Conservation (phyloP, 306 rosid genomes). For the Nissolia schottii region DNA sequence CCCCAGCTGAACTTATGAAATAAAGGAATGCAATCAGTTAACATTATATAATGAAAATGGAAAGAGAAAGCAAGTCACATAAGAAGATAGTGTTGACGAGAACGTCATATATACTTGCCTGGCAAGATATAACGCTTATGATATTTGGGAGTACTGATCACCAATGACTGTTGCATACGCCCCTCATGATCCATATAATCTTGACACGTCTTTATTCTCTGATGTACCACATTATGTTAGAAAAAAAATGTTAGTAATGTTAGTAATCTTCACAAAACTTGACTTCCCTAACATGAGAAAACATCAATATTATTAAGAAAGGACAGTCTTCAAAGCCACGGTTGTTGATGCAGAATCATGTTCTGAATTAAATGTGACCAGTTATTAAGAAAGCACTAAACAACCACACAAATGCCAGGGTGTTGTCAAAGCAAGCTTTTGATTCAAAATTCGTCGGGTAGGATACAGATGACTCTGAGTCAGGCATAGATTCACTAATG, state of each 20-base stretch:
- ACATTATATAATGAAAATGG: slow-evolving; percentile 1
- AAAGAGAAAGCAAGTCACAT: not conserved
- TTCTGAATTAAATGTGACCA: not conserved
- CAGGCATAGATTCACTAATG: not conserved
- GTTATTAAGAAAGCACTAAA: not conserved
- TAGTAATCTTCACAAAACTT: slow-evolving; percentile 1
- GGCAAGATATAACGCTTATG: slow-evolving; percentile 86
- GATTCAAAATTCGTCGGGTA: not conserved
- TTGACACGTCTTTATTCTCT: slow-evolving; percentile 90
- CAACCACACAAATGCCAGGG: slow-evolving; percentile 4
- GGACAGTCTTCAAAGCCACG: slow-evolving; percentile 4
- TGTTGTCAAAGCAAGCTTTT: not conserved
- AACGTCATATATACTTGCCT: slow-evolving; percentile 47
- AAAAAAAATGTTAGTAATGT: slow-evolving; percentile 8
- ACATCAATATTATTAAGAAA: slow-evolving; percentile 10
- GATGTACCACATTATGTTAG: slow-evolving; percentile 11
- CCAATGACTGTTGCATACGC: slow-evolving; percentile 69
- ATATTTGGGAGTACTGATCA: slow-evolving; percentile 82
- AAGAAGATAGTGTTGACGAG: not conserved
- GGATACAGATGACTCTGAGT: not conserved
- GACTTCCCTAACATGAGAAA: slow-evolving; percentile 11
- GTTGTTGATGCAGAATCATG: slow-evolving; percentile 12
- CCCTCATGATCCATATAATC: slow-evolving; percentile 78
- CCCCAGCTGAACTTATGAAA: slow-evolving; percentile 66
- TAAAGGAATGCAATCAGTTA: slow-evolving; percentile 24